Base-by-base conservation (phyloP, 1,139 yeast species). In the Saccharomycopsis hybrid region DNA sequence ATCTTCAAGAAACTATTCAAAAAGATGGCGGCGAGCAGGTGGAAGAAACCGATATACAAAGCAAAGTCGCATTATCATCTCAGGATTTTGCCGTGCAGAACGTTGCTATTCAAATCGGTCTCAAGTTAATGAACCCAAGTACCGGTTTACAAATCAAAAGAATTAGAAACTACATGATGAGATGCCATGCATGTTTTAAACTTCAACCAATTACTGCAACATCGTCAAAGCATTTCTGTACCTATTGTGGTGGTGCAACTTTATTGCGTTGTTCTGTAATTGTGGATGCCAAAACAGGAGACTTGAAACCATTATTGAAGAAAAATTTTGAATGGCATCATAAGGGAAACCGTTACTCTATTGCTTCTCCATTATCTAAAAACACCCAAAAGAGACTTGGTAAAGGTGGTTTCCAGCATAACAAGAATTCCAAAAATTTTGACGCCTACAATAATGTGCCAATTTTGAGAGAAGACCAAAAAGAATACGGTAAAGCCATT, bases 31-130 rank as follows among this genome's bases (percentile, higher is more conserved):
- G 77, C 41, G 77, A 74, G 58, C 69, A 70, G 53, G 67, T 70
- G 30, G 69, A 71, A 32, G 71, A 71, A 41, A 64, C 64, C 8
- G 63, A 70, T 48, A 61, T 69, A 3, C 62, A 63, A 24, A 73
- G 80, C 56, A 78, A 80, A 56, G 94, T 84, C 28, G 98, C 97
- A 1, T 70, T 92, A 52, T 84, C 96, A 1, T 85, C 97, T 0
- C 96, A 96, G 30, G 99, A 92, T 78, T 92, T 90, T 71, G 97
- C 99, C 2, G 87, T 92, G 65, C 99, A 92, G 65, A 92, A 92
- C 65, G 96, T 90, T 8, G 79, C 96, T 1, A 74, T 94, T 69
- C 97, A 92, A 66, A 75, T 94, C 60, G 96, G 97, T 5, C 68
- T 92, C 48, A 84, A 86, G 57, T 72, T 92, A 58, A 84, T 94